Conservation (phyloP, 371 early-diverging fungal species). For the Mortierella sp. region DNA sequence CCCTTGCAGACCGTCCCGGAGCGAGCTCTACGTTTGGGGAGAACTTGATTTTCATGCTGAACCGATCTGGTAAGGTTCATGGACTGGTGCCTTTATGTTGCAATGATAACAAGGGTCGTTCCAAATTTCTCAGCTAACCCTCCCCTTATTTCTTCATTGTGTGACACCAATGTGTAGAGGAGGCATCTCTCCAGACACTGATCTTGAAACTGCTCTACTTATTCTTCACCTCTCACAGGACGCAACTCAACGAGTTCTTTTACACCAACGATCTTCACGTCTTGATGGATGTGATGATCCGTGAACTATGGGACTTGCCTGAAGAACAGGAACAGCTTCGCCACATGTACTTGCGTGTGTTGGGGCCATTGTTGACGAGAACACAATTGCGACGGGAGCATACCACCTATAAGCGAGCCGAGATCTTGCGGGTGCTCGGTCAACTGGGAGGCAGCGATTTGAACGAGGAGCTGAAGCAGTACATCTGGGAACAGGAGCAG, state of each 20-base stretch:
- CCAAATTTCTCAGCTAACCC: too few relatives aligned
- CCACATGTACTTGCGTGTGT: slow-evolving; percentile 78
- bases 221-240: slow-evolving; percentile 63
- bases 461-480: slow-evolving; percentile 15
- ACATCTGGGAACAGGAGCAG: slow-evolving; percentile 38
- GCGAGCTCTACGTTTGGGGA: slow-evolving; percentile 84
- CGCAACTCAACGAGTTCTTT: slow-evolving; percentile 71
- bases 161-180: slow-evolving; percentile 62
- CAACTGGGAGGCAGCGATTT: slow-evolving; percentile 34
- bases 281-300: slow-evolving; percentile 82
- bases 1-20: slow-evolving; percentile 67
- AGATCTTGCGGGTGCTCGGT: slow-evolving; percentile 58
- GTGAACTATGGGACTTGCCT: slow-evolving; percentile 79
- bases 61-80: slow-evolving; percentile 83
- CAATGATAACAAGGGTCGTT: too few relatives aligned
- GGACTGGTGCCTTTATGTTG: too few relatives aligned
- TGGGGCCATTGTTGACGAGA: slow-evolving; percentile 77
- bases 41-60: slow-evolving; percentile 88
- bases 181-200: slow-evolving; percentile 70
- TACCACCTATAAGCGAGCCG: slow-evolving; percentile 62
- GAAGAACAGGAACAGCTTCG: slow-evolving; percentile 80
- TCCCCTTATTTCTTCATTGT: too few relatives aligned
- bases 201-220: slow-evolving; percentile 76
- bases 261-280: slow-evolving; percentile 91
- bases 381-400: slow-evolving; percentile 59